These are phyloP conservation scores for Spatholobus suberectus DNA, from an alignment of 306 rosid genomes.

Conservation along the genomic window DNA sequence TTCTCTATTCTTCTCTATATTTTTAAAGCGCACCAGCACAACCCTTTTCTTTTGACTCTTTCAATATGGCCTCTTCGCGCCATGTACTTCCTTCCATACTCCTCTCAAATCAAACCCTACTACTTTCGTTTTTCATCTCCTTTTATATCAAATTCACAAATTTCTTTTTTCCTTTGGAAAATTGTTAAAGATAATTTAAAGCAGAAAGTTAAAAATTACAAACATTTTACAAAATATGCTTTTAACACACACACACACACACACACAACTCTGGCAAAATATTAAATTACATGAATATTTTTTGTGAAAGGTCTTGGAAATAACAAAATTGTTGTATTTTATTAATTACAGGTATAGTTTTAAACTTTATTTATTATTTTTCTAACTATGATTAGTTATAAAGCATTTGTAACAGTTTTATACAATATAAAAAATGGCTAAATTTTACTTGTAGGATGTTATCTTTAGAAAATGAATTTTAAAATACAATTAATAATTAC, in stretches of 20 bases:
- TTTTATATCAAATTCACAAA: not conserved
- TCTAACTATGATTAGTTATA: too few species aligned
- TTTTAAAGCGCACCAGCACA: not conserved
- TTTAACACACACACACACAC: not conserved
- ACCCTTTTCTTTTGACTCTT: conserved; percentile 17
- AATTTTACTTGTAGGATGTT: too few species aligned
- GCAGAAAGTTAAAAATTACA: not conserved
- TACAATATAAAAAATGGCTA: too few species aligned
- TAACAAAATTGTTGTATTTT: too few species aligned
- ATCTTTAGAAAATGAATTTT: too few species aligned
- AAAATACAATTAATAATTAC: too few species aligned
- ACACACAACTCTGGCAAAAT: too few species aligned
- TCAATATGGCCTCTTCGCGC: conserved; percentile 29
- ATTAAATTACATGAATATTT: too few species aligned
- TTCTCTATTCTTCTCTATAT: not conserved
- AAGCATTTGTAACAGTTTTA: too few species aligned
- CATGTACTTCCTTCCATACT: not conserved
- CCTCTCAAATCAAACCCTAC: not conserved
- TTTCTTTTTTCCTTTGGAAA: not conserved
- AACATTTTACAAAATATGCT: not conserved
- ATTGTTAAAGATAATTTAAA: not conserved
- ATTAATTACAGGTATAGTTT: too few species aligned
- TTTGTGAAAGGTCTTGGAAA: too few species aligned
- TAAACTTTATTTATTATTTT: too few species aligned
- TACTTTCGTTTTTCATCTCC: not conserved